phyloP scores from a whole-genome alignment of 129 eudicot genomes.

The Kitagawia praeruptora region DNA sequence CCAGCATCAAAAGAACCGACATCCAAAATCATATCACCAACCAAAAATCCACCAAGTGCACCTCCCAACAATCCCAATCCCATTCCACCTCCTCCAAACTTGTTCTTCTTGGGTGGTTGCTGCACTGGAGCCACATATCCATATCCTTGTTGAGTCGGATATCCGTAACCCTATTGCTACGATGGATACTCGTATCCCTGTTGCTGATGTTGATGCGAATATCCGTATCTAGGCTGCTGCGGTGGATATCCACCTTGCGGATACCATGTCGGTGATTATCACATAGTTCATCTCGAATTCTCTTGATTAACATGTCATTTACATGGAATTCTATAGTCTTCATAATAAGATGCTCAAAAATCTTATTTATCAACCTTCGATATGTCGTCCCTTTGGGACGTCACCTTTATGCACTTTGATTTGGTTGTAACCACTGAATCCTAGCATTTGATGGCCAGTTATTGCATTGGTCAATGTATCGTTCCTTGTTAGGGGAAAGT shows the following conservation, averaged over 20 bases:
- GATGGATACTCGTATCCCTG: conserved; percentile 16
- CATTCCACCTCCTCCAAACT: conserved; percentile 22
- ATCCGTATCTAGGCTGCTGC: neutral
- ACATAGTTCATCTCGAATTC: too few species aligned
- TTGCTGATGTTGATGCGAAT: neutral
- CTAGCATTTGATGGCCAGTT: too few species aligned
- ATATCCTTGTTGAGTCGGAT: conserved; percentile 14
- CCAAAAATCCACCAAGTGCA: conserved; percentile 41
- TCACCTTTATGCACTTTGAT: too few species aligned
- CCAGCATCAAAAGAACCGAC: conserved; percentile 17
- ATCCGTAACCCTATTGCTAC: conserved; percentile 10
- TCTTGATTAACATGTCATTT: too few species aligned
- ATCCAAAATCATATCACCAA: conserved; percentile 42
- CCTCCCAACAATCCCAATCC: conserved; percentile 54
- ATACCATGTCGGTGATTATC: neutral
- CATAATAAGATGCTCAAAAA: too few species aligned
- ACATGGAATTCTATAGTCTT: too few species aligned
- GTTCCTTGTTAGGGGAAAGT: too few species aligned
- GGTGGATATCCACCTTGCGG: neutral
- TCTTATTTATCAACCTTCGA: too few species aligned
- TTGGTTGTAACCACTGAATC: too few species aligned
- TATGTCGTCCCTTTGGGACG: too few species aligned
- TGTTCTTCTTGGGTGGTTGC: conserved; percentile 28
- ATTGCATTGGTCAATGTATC: too few species aligned
- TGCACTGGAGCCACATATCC: conserved; percentile 10